Percentiles rank a stretch among this genome's conserved stretches.
phyloP scores from a whole-genome alignment of 352 stramenopile genomes.

The Globisporangium splendens region DNA sequence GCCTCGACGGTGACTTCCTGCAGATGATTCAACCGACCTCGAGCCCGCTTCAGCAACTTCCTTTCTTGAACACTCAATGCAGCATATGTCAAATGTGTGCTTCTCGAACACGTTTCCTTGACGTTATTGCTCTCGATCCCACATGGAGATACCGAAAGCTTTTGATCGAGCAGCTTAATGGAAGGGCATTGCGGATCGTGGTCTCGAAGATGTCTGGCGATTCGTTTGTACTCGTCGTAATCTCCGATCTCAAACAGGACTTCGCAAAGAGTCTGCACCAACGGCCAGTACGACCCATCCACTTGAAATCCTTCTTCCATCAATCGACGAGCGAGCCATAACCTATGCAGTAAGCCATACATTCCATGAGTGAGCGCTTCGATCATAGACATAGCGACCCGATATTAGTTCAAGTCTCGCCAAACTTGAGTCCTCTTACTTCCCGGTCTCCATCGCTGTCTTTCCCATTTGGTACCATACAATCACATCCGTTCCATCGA shows the following conservation, averaged over 20 bases:
- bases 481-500: slow-evolving; percentile 71
- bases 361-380: background rate
- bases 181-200: slow-evolving; percentile 42
- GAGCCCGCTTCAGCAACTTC: slow-evolving; percentile 15
- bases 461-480: slow-evolving; percentile 73
- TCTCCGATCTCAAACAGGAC: slow-evolving; percentile 59
- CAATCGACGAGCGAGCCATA: slow-evolving; percentile 55
- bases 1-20: slow-evolving; percentile 5
- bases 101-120: background rate
- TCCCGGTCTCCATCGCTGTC: slow-evolving; percentile 52
- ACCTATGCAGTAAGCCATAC: slow-evolving; percentile 20
- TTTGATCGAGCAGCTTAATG: slow-evolving; percentile 25
- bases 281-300: slow-evolving; percentile 61
- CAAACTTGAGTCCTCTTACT: slow-evolving; percentile 18
- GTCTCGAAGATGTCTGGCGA: slow-evolving; percentile 40
- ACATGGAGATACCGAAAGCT: background rate
- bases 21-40: slow-evolving; percentile 7
- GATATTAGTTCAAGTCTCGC: too few relatives aligned
- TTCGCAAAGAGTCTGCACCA: slow-evolving; percentile 52
- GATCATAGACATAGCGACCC: background rate
- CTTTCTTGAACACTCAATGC: slow-evolving; percentile 3
- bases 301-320: slow-evolving; percentile 57
- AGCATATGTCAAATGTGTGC: background rate
- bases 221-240: slow-evolving; percentile 34
- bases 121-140: background rate